A percentile compares a stretch with the other conserved stretches of the same genome.
Evolutionary conservation across 306 rosid species (phyloP).

Genomic region (Inga leiocalycina): DNA sequence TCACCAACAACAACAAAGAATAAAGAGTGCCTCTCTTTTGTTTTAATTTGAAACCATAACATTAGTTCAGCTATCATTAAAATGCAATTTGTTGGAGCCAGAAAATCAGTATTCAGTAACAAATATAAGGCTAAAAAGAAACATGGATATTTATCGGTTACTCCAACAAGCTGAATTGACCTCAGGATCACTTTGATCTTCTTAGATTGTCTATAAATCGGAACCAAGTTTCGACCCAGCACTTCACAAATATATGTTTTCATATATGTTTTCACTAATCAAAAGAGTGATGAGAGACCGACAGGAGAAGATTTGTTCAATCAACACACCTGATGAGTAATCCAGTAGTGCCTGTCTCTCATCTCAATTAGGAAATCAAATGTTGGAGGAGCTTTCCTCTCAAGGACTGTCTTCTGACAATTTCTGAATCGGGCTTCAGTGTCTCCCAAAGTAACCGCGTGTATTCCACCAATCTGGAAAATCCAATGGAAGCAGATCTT

Average conservation of each 20-base stretch:
- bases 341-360: conserved; percentile 76
- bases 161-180: not conserved
- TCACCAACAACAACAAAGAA: too few relatives aligned
- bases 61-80: not conserved
- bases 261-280: conserved; percentile 2
- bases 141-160: not conserved
- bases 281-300: not conserved
- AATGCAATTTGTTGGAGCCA: not conserved
- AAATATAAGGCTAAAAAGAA: not conserved
- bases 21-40: too few relatives aligned
- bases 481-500: conserved; percentile 32
- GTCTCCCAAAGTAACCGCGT: conserved; percentile 64
- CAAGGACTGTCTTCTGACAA: conserved; percentile 65
- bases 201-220: conserved; percentile 19
- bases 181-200: not conserved
- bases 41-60: conserved; percentile 7
- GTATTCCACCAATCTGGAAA: conserved; percentile 64
- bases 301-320: conserved; percentile 27
- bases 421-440: conserved; percentile 68
- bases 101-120: not conserved
- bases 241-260: not conserved
- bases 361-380: conserved; percentile 76
- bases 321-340: conserved; percentile 65
- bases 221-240: not conserved
- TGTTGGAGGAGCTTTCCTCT: conserved; percentile 73